Conservation (phyloP, 768 basidiomycete genomes). For the Amanita pseudoporphyria region DNA sequence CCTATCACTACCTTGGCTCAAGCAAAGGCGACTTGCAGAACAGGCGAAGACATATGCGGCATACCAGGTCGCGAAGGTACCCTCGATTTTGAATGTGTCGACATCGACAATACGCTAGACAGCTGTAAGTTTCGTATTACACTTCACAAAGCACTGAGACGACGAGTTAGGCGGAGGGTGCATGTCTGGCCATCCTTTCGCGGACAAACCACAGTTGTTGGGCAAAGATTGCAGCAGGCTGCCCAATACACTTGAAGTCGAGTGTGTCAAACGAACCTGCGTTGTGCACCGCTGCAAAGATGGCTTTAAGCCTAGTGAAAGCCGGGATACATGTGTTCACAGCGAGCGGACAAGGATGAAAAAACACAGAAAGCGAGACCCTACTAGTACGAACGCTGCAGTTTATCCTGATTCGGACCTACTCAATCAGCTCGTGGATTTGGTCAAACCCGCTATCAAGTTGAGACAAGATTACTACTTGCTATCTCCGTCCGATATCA, state of each 20-base stretch:
- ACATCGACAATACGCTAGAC: slow-evolving; percentile 23
- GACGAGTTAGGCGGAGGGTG: slow-evolving; percentile 31
- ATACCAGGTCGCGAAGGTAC: slow-evolving; percentile 21
- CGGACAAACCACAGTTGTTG: slow-evolving; percentile 6
- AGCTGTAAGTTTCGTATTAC: slow-evolving; percentile 28
- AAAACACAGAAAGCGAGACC: slow-evolving; percentile 11
- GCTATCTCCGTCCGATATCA: neutral
- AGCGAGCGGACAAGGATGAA: slow-evolving; percentile 10
- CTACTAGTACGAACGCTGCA: slow-evolving; percentile 7
- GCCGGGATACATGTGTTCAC: slow-evolving; percentile 15
- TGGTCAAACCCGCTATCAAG: neutral
- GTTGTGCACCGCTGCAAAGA: slow-evolving; percentile 18
- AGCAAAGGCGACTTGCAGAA: slow-evolving; percentile 20
- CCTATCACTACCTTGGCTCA: slow-evolving; percentile 19
- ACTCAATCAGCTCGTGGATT: slow-evolving; percentile 2
- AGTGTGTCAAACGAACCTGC: slow-evolving; percentile 19
- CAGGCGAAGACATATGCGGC: slow-evolving; percentile 27
- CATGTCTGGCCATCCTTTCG: slow-evolving; percentile 24
- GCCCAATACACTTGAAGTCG: slow-evolving; percentile 15
- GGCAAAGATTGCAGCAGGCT: slow-evolving; percentile 23
- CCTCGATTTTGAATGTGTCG: slow-evolving; percentile 29
- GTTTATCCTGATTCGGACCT: slow-evolving; percentile 12
- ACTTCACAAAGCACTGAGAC: neutral
- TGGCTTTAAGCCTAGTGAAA: slow-evolving; percentile 18
- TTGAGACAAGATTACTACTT: slow-evolving; percentile 1